Conservation (phyloP, 2,329 filamentous ascomycete genomes). For the Xylariales sp. region DNA sequence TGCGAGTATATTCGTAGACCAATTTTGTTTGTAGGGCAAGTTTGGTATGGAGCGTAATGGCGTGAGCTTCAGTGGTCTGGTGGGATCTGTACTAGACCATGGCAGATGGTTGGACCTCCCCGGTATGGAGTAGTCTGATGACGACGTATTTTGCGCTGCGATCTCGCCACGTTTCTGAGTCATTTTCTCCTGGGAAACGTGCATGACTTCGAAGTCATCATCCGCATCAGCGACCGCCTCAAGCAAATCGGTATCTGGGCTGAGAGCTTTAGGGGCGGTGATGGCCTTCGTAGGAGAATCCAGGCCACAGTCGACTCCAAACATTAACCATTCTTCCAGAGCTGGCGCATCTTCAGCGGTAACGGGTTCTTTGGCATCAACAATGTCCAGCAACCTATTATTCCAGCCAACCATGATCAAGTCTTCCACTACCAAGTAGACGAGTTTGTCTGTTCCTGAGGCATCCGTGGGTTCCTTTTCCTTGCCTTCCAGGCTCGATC, state of each 20-base stretch:
- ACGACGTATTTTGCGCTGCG: slow-evolving; percentile 7
- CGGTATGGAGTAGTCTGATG: slow-evolving; percentile 11
- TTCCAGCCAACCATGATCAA: slow-evolving; percentile 45
- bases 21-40: slow-evolving; percentile 54
- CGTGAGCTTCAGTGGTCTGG: slow-evolving; percentile 46
- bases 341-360: background rate
- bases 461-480: slow-evolving; percentile 4
- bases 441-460: slow-evolving; percentile 13
- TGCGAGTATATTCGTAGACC: slow-evolving; percentile 51
- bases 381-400: slow-evolving; percentile 30
- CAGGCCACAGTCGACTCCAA: background rate
- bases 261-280: background rate
- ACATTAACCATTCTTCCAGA: background rate
- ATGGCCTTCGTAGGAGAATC: background rate
- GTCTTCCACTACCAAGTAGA: slow-evolving; percentile 42
- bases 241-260: slow-evolving; percentile 5
- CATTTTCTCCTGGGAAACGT: slow-evolving; percentile 19
- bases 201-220: slow-evolving; percentile 36
- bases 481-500: slow-evolving; percentile 2
- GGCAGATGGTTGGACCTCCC: slow-evolving; percentile 17
- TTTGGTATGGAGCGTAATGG: slow-evolving; percentile 43
- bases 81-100: slow-evolving; percentile 35
- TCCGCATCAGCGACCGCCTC: slow-evolving; percentile 22
- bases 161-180: slow-evolving; percentile 16
- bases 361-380: slow-evolving; percentile 9